Evolutionary conservation across 306 rosid genomes (phyloP).

Genomic region (Cucumis hystrix): DNA sequence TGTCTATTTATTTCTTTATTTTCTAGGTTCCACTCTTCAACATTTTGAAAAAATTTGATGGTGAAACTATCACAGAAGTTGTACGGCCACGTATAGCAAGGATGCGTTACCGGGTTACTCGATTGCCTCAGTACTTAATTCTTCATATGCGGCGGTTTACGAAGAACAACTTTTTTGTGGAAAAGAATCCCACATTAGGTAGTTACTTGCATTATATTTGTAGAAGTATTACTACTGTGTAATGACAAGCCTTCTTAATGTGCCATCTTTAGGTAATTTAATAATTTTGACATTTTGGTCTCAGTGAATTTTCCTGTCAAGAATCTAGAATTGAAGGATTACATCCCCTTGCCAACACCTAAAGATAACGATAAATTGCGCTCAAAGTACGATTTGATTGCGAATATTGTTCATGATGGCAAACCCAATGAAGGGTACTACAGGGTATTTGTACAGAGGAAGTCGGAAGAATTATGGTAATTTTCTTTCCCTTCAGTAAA

Average conservation of each 20-base stretch:
- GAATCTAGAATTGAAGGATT: conserved; percentile 92
- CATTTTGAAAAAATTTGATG: conserved; percentile 90
- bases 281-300: not conserved
- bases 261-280: conserved; percentile 2
- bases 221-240: not conserved
- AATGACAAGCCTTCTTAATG: conserved; percentile 1
- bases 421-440: conserved; percentile 85
- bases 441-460: conserved; percentile 83
- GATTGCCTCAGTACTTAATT: conserved; percentile 70
- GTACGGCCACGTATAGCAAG: conserved; percentile 89
- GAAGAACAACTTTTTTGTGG: conserved; percentile 92
- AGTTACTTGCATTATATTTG: not conserved
- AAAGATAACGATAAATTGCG: conserved; percentile 57
- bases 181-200: conserved; percentile 95
- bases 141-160: conserved; percentile 92
- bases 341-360: conserved; percentile 78
- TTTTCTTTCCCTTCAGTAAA: not conserved
- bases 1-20: conserved; percentile 4
- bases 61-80: conserved; percentile 83
- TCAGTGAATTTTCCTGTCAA: conserved; percentile 94
- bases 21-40: conserved; percentile 85
- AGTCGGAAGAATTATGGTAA: conserved; percentile 88
- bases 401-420: conserved; percentile 87
- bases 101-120: conserved; percentile 78
- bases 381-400: conserved; percentile 80